Evolutionary conservation across 352 stramenopile species (phyloP).

Genomic region (Pseudoperonospora humuli): DNA sequence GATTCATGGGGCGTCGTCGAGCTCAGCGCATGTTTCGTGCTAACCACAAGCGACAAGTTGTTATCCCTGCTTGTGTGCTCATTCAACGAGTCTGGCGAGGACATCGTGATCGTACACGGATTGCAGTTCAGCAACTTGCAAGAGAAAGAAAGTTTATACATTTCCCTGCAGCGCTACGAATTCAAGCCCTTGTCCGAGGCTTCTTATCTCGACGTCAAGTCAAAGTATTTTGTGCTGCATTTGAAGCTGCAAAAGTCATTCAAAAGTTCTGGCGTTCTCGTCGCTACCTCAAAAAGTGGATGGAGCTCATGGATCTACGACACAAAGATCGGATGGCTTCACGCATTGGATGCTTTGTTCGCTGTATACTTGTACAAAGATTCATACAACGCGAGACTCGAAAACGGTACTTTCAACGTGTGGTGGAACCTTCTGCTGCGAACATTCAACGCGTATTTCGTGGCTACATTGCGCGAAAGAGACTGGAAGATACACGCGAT

Average conservation of each 20-base stretch:
- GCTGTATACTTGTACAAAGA: constrained; percentile 50
- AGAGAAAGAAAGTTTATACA: constrained; percentile 29
- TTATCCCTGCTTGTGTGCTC: too few relatives aligned
- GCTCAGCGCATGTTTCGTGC: too few relatives aligned
- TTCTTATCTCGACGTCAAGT: constrained; percentile 44
- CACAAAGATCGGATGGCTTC: constrained; percentile 50
- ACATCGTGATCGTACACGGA: constrained; percentile 34
- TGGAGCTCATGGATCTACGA: constrained; percentile 38
- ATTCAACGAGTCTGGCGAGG: too few relatives aligned
- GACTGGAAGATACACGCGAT: constrained; percentile 46
- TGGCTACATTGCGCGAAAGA: constrained; percentile 45
- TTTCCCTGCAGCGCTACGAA: constrained; percentile 40
- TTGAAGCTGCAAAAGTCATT: too few relatives aligned
- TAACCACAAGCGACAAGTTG: too few relatives aligned
- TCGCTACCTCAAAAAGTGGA: constrained; percentile 46
- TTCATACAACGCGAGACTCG: constrained; percentile 45
- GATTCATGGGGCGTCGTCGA: too few relatives aligned
- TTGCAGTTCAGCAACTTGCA: constrained; percentile 20
- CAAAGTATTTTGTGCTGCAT: constrained; percentile 19
- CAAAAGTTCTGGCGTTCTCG: too few relatives aligned
- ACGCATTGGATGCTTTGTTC: constrained; percentile 48
- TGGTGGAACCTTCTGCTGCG: constrained; percentile 39
- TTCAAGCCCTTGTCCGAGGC: constrained; percentile 43
- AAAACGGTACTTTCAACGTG: constrained; percentile 29
- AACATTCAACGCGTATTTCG: constrained; percentile 71